Evolutionary conservation across 805 yeast species (phyloP).

Genomic region (Candida verbasci): DNA sequence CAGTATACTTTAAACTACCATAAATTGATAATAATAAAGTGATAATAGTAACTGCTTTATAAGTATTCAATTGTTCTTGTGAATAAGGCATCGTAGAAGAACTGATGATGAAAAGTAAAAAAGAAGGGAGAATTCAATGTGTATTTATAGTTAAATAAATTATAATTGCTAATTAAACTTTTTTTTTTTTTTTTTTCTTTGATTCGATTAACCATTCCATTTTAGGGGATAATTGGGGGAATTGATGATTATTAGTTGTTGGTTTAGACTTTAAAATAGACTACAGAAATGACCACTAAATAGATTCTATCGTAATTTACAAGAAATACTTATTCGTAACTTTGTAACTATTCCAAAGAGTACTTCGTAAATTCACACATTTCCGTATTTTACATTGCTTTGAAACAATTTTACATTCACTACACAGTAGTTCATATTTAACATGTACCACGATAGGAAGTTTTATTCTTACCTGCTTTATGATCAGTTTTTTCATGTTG

Average conservation of each 20-base stretch:
- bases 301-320: too few species aligned
- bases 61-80: slow-evolving; percentile 14
- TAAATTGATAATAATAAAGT: slow-evolving; percentile 54
- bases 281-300: too few species aligned
- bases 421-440: slow-evolving; percentile 12
- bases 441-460: slow-evolving; percentile 35
- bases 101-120: neutral
- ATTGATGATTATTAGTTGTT: too few species aligned
- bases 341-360: too few species aligned
- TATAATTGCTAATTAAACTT: too few species aligned
- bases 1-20: slow-evolving; percentile 38
- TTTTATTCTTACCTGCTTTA: slow-evolving; percentile 21
- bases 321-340: too few species aligned
- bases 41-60: slow-evolving; percentile 44
- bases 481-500: slow-evolving; percentile 19
- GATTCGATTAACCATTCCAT: too few species aligned
- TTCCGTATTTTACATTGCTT: too few species aligned
- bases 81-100: slow-evolving; percentile 6
- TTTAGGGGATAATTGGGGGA: neutral
- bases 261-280: too few species aligned
- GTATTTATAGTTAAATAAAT: neutral
- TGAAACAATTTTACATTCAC: too few species aligned
- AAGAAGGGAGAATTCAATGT: neutral
- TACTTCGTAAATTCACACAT: too few species aligned
- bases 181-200: slow-evolving; percentile 1